A percentile compares a stretch with the other conserved stretches of the same genome.
Evolutionary conservation across 176 grass and related monocot genomes (phyloP).

Genomic region (Melocanna baccifera): DNA sequence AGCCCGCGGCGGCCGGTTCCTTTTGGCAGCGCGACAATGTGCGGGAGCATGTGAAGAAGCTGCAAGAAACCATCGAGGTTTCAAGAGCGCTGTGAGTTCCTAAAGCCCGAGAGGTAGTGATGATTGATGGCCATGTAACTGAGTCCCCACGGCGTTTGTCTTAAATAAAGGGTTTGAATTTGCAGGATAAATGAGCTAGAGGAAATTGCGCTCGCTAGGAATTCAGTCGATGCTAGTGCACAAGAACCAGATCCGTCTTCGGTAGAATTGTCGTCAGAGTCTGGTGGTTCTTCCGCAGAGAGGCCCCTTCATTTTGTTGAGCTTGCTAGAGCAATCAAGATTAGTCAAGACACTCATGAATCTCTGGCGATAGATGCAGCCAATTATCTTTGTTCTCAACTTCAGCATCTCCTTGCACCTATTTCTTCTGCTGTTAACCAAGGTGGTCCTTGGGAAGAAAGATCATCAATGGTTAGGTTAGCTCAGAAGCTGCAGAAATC

Average conservation of each 20-base stretch:
- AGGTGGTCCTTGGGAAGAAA: conserved; percentile 59
- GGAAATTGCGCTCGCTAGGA: conserved; percentile 34
- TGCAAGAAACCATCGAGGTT: conserved; percentile 52
- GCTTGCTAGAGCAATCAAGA: conserved; percentile 43
- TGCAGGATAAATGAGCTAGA: conserved; percentile 71
- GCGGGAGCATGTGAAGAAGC: conserved; percentile 58
- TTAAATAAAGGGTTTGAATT: not conserved
- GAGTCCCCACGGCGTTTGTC: not conserved
- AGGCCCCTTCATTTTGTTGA: conserved; percentile 19
- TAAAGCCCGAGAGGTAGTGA: not conserved
- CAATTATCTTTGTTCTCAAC: conserved; percentile 50
- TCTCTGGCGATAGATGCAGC: conserved; percentile 58
- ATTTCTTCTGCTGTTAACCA: conserved; percentile 43
- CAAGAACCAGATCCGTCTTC: conserved; percentile 26
- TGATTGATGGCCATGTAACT: not conserved
- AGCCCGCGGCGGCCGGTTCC: conserved; percentile 14
- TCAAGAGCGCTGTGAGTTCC: conserved; percentile 55
- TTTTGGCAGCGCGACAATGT: conserved; percentile 64
- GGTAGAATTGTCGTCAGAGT: not conserved
- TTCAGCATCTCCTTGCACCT: conserved; percentile 62
- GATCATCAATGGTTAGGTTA: conserved; percentile 49
- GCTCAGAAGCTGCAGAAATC: conserved; percentile 80
- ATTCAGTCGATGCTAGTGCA: not conserved
- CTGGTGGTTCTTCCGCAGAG: not conserved
- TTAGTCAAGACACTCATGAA: conserved; percentile 54